These are phyloP conservation scores for Symbiodinium pilosum DNA, from an alignment of 73 alveolate genomes.

Conservation along the genomic window DNA sequence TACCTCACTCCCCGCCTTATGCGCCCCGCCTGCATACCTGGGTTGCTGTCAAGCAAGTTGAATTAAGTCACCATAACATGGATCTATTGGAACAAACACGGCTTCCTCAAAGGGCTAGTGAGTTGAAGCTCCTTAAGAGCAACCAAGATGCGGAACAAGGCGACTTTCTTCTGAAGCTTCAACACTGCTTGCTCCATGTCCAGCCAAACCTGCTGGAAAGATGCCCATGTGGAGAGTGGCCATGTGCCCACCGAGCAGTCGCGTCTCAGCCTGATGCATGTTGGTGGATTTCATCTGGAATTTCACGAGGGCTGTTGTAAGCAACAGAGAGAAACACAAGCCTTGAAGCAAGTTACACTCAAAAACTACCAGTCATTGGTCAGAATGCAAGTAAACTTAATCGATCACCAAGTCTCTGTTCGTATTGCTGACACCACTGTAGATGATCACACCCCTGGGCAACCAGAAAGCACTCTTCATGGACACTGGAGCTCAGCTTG, in stretches of 20 bases:
- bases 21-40: not conserved
- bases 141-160: not conserved
- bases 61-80: too few species aligned
- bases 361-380: too few species aligned
- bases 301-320: not conserved
- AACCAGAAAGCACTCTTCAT: not conserved
- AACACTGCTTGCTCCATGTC: not conserved
- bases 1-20: not conserved
- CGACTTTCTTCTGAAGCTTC: not conserved
- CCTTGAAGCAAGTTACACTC: not conserved
- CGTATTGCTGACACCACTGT: not conserved
- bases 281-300: too few species aligned
- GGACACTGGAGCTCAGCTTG: not conserved
- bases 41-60: too few species aligned
- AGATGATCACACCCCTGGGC: not conserved
- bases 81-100: too few species aligned
- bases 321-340: not conserved
- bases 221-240: not conserved
- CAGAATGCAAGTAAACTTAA: too few species aligned
- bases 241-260: not conserved
- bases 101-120: too few species aligned
- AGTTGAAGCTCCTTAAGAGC: too few species aligned
- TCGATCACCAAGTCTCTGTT: not conserved
- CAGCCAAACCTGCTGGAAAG: not conserved
- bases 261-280: not conserved